Percentiles rank a stretch among this genome's conserved stretches.
Evolutionary conservation across 768 basidiomycete species (phyloP).

Genomic region (Cubamyces lactineus): DNA sequence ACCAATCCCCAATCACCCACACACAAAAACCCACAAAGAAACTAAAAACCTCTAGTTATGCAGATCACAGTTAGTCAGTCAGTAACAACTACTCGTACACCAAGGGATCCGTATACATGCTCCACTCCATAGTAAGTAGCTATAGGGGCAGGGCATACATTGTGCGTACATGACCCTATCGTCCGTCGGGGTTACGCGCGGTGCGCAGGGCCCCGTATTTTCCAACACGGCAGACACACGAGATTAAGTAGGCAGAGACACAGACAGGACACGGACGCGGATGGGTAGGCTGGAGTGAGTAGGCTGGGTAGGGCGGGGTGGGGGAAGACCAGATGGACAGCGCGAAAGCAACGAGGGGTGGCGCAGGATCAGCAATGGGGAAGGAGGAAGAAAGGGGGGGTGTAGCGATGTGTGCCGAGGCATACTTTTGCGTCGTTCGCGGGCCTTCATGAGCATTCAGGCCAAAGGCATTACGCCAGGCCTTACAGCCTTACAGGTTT

Average conservation of each 20-base stretch:
- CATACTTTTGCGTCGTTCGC: background rate
- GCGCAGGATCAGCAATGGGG: background rate
- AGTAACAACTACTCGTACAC: too few species aligned
- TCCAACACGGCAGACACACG: slow-evolving; percentile 2
- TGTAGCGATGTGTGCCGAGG: background rate
- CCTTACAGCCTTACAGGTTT: background rate
- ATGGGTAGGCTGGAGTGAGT: background rate
- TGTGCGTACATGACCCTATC: slow-evolving; percentile 5
- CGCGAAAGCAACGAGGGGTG: background rate
- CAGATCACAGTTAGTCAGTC: too few species aligned
- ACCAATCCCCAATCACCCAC: too few species aligned
- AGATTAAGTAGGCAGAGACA: background rate
- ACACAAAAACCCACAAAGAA: too few species aligned
- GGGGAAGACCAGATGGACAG: too few species aligned
- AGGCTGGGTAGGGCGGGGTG: background rate
- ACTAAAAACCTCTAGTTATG: too few species aligned
- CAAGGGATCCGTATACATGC: too few species aligned
- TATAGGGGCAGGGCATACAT: too few species aligned
- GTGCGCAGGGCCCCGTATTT: background rate
- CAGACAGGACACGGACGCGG: background rate
- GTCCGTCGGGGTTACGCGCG: slow-evolving; percentile 4
- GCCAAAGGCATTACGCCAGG: too few species aligned
- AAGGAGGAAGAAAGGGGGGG: background rate
- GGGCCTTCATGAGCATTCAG: too few species aligned
- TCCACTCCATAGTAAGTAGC: too few species aligned